These are phyloP conservation scores for Marvania coccoides DNA, from an alignment of 139 green algal species.

Conservation along the genomic window DNA sequence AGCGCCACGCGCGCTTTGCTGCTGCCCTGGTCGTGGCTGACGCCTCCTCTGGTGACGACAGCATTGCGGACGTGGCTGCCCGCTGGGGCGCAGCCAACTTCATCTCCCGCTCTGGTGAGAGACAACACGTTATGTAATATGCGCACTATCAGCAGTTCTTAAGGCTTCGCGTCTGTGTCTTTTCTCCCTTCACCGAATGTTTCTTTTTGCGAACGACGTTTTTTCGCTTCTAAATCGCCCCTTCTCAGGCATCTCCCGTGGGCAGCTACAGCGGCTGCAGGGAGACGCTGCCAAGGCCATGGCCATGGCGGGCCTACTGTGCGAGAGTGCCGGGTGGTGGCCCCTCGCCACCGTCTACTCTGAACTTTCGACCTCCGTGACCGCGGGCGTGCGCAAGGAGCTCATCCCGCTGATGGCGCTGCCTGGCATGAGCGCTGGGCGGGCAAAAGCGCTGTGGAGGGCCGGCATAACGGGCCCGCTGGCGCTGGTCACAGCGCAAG, in stretches of 20 bases:
- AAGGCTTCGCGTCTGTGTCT: no score
- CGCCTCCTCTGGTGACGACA: conserved; percentile 24
- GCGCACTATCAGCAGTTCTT: no score
- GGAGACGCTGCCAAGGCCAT: conserved; percentile 42
- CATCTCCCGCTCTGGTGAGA: conserved; percentile 17
- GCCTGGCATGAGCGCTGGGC: conserved; percentile 31
- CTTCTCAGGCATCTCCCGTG: conserved; percentile 35
- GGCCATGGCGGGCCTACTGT: conserved; percentile 43
- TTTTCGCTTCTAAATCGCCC: no score
- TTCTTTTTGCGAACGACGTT: no score
- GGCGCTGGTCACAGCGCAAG: conserved; percentile 19
- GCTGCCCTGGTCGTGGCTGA: conserved; percentile 32
- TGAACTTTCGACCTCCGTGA: conserved; percentile 32
- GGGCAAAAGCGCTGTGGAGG: conserved; percentile 34
- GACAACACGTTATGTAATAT: no score
- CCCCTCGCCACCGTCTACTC: conserved; percentile 31
- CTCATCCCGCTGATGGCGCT: conserved; percentile 55
- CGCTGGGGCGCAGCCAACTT: conserved; percentile 20
- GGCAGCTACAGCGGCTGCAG: conserved; percentile 55
- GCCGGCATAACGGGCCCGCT: conserved; percentile 26
- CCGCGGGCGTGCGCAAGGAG: conserved; percentile 44
- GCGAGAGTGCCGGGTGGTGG: conserved; percentile 48
- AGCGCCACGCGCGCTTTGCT: conserved; percentile 37
- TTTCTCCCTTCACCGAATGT: no score
- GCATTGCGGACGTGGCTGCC: conserved; percentile 21